phyloP scores from a whole-genome alignment of 2,329 filamentous ascomycete genomes.

The Sordariomycetes sp. region DNA sequence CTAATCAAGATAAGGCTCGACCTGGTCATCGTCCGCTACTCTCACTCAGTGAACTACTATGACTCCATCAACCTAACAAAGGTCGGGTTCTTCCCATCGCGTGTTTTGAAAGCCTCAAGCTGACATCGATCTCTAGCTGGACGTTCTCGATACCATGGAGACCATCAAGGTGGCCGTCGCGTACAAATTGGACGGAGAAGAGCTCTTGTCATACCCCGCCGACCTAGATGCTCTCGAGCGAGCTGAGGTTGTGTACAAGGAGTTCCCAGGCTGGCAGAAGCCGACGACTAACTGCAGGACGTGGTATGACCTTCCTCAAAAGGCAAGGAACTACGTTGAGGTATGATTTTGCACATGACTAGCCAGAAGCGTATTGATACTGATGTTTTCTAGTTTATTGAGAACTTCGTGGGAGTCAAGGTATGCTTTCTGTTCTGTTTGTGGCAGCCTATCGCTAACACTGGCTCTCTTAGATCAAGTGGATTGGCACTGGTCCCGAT shows the following conservation, averaged over 20 bases:
- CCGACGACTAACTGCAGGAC: conserved; percentile 50
- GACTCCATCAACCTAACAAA: conserved; percentile 49
- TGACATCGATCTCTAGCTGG: conserved; percentile 10
- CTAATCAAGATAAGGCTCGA: conserved; percentile 25
- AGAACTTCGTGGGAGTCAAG: conserved; percentile 54
- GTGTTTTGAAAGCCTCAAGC: conserved; percentile 5
- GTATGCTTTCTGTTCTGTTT: conserved; percentile 10
- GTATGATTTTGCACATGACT: conserved; percentile 13
- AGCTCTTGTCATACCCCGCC: conserved; percentile 52
- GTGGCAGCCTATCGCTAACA: conserved; percentile 2
- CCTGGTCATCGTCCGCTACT: conserved; percentile 39
- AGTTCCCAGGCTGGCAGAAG: conserved; percentile 60
- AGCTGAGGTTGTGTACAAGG: conserved; percentile 39
- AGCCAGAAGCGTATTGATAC: neutral
- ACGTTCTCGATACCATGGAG: conserved; percentile 61
- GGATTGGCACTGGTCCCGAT: conserved; percentile 10
- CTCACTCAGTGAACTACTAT: conserved; percentile 54
- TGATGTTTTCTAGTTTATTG: conserved; percentile 38
- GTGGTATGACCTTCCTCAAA: conserved; percentile 53
- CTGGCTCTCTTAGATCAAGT: conserved; percentile 6
- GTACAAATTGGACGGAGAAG: conserved; percentile 43
- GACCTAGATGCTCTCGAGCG: conserved; percentile 2
- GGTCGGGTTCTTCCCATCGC: conserved; percentile 7
- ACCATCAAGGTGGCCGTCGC: conserved; percentile 66
- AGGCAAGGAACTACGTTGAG: conserved; percentile 57